phyloP scores from a whole-genome alignment of 495 filamentous ascomycete genomes.

The Halenospora varia region DNA sequence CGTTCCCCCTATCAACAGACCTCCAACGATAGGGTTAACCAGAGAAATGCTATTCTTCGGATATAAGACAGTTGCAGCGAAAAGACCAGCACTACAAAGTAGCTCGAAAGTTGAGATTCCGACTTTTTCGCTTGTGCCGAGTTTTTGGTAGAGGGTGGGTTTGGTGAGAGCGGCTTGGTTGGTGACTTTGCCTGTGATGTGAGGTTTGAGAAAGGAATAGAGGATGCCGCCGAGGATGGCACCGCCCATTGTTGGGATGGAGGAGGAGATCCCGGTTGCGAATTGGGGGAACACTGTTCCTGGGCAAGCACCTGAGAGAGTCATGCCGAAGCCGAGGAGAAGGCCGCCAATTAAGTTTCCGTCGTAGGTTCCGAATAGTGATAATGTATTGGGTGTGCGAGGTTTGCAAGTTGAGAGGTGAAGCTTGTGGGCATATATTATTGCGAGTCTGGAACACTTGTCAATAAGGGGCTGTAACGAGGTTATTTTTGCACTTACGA shows the following conservation, averaged over 20 bases:
- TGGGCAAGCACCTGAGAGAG: conserved; percentile 51
- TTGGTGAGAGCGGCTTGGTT: conserved; percentile 8
- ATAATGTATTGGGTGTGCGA: conserved; percentile 24
- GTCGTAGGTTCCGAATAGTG: conserved; percentile 39
- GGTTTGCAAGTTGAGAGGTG: conserved; percentile 22
- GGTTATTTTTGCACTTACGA: conserved; percentile 41
- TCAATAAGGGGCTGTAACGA: neutral
- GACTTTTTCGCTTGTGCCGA: conserved; percentile 24
- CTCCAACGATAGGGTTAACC: conserved; percentile 37
- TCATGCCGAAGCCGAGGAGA: conserved; percentile 51
- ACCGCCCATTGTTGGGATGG: conserved; percentile 37
- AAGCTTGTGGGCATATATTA: conserved; percentile 29
- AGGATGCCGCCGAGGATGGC: conserved; percentile 39
- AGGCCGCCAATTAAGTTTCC: conserved; percentile 53
- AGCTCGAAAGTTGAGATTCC: neutral
- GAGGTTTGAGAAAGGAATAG: conserved; percentile 10
- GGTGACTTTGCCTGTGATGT: neutral
- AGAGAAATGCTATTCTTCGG: neutral
- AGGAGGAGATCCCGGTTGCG: conserved; percentile 41
- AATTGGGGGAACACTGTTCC: conserved; percentile 52
- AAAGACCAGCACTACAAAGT: neutral
- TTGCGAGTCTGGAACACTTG: conserved; percentile 15
- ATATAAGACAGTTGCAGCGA: neutral
- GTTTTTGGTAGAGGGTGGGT: conserved; percentile 30
- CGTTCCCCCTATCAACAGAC: conserved; percentile 43